A percentile compares a stretch with the other conserved stretches of the same genome.
phyloP scores from a whole-genome alignment of 805 yeast species.

The Candida chauliodis region DNA sequence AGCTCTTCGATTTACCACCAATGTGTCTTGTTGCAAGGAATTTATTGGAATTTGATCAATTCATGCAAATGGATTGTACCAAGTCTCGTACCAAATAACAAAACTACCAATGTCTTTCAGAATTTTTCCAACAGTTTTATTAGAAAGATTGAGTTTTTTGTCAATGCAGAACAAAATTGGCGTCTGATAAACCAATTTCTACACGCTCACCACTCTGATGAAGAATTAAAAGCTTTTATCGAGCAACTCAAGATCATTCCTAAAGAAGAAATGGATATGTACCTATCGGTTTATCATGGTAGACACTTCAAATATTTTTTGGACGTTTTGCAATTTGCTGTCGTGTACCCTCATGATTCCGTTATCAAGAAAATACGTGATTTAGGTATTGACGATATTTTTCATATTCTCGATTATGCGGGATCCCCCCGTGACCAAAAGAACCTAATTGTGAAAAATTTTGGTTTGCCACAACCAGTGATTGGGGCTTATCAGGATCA shows the following conservation, averaged over 20 bases:
- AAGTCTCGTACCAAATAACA: constrained; percentile 6
- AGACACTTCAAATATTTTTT: constrained; percentile 19
- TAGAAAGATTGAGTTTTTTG: constrained; percentile 16
- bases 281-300: constrained; percentile 32
- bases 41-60: constrained; percentile 22
- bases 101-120: constrained; percentile 18
- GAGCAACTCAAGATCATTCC: constrained; percentile 19
- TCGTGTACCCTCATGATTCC: constrained; percentile 31
- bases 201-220: neutral
- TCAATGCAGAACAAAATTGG: constrained; percentile 19
- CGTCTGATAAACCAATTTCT: constrained; percentile 10
- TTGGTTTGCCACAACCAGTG: neutral
- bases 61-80: constrained; percentile 29
- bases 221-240: constrained; percentile 10
- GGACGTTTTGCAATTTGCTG: constrained; percentile 25
- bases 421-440: too few species aligned
- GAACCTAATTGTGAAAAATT: constrained; percentile 2
- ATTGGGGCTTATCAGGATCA: constrained; percentile 16
- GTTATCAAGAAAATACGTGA: constrained; percentile 10
- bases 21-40: constrained; percentile 24
- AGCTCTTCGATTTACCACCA: constrained; percentile 23
- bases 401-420: constrained; percentile 21
- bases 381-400: constrained; percentile 9
- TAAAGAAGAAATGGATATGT: constrained; percentile 23
- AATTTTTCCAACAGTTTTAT: constrained; percentile 7